Percentiles rank a stretch among this genome's conserved stretches.
These are phyloP conservation scores for Aspergillus ruber DNA, from an alignment of 2,329 filamentous ascomycete species.

Conservation along the genomic window DNA sequence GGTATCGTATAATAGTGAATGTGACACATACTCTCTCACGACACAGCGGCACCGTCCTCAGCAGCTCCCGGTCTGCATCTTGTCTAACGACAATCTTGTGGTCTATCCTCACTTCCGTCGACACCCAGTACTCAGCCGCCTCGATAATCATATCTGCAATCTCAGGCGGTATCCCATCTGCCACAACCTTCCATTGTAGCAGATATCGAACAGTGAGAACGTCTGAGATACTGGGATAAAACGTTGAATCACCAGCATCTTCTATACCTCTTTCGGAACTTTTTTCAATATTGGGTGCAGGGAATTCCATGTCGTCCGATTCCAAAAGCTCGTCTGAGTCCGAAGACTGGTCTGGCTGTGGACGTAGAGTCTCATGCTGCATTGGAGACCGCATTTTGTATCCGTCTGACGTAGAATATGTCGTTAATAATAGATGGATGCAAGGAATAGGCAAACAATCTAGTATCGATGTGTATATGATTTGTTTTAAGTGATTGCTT, in stretches of 20 bases:
- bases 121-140: constrained; percentile 31
- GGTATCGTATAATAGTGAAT: neutral
- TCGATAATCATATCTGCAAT: constrained; percentile 36
- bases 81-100: constrained; percentile 17
- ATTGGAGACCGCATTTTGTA: too few species aligned
- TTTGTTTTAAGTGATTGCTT: too few species aligned
- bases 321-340: too few species aligned
- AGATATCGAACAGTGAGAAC: constrained; percentile 28
- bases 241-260: constrained; percentile 21
- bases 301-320: too few species aligned
- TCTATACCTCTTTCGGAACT: neutral
- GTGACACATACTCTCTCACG: constrained; percentile 21
- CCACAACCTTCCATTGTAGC: constrained; percentile 21
- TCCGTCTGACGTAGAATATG: too few species aligned
- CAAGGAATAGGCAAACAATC: too few species aligned
- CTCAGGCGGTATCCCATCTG: constrained; percentile 26
- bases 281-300: neutral
- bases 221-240: constrained; percentile 25
- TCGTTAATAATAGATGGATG: too few species aligned
- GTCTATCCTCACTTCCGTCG: constrained; percentile 14
- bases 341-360: too few species aligned
- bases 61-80: constrained; percentile 28
- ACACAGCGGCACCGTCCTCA: constrained; percentile 32
- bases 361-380: too few species aligned
- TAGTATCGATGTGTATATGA: too few species aligned